These are phyloP conservation scores for Nitzschia inconspicua DNA, from an alignment of 108 stramenopile genomes.

Conservation along the genomic window DNA sequence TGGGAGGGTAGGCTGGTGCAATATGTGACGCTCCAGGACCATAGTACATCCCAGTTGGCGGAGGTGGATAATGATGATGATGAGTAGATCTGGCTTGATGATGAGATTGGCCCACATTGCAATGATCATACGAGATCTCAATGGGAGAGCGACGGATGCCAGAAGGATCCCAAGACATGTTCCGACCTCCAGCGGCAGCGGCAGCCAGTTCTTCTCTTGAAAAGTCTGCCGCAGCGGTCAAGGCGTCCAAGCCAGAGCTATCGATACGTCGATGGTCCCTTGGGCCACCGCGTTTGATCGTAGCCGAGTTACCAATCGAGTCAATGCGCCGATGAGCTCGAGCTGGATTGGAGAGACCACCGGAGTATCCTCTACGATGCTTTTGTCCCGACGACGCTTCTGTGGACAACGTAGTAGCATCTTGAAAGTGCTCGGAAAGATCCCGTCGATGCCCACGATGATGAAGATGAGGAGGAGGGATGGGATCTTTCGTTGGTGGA, in stretches of 20 bases:
- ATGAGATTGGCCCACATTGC: constrained; percentile 6
- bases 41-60: constrained; percentile 10
- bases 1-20: constrained; percentile 1
- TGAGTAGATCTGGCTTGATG: constrained; percentile 11
- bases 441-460: constrained; percentile 27
- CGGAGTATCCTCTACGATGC: constrained; percentile 66
- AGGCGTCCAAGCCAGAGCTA: constrained; percentile 51
- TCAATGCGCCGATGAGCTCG: constrained; percentile 69
- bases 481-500: constrained; percentile 11
- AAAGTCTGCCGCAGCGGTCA: constrained; percentile 52
- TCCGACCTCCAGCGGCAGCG: constrained; percentile 25
- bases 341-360: constrained; percentile 50
- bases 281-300: constrained; percentile 20
- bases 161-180: constrained; percentile 3
- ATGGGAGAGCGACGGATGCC: constrained; percentile 11
- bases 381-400: constrained; percentile 29
- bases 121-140: constrained; percentile 21
- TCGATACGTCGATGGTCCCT: constrained; percentile 45
- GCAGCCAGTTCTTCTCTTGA: constrained; percentile 48
- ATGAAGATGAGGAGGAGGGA: no score
- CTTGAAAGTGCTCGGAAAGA: constrained; percentile 51
- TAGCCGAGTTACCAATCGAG: constrained; percentile 53
- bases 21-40: neutral
- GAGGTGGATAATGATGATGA: constrained; percentile 24
- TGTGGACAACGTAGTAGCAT: constrained; percentile 35